phyloP scores from a whole-genome alignment of 495 filamentous ascomycete genomes.

The Chaetomium tenue region DNA sequence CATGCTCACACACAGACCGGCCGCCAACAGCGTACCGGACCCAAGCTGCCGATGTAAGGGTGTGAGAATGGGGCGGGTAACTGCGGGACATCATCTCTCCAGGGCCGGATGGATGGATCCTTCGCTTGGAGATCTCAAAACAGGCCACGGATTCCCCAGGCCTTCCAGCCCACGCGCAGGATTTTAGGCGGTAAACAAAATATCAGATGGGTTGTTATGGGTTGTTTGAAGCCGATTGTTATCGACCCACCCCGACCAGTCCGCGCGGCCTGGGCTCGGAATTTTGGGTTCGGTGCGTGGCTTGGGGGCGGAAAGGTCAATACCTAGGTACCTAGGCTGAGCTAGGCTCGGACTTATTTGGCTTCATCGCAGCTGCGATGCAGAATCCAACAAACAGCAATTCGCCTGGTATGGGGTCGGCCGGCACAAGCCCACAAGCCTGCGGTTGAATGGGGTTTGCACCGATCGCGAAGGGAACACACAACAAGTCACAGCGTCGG shows the following conservation, averaged over 20 bases:
- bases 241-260: not conserved
- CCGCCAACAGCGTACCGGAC: not conserved
- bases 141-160: not conserved
- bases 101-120: not conserved
- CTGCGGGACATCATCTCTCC: no score
- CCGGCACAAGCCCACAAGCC: not conserved
- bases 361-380: not conserved
- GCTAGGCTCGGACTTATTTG: no score
- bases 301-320: no score
- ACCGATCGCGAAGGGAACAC: not conserved
- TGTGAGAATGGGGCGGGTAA: not conserved
- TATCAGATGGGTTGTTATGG: not conserved
- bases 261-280: not conserved
- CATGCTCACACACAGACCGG: not conserved
- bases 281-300: not conserved
- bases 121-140: not conserved
- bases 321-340: no score
- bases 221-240: not conserved
- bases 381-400: not conserved
- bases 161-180: no score
- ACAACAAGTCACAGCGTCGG: not conserved
- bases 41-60: not conserved
- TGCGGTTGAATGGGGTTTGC: not conserved
- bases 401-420: not conserved
- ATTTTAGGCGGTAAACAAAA: not conserved